Conservation (phyloP, 2,329 filamentous ascomycete species). For the Westerdykella ornata region DNA sequence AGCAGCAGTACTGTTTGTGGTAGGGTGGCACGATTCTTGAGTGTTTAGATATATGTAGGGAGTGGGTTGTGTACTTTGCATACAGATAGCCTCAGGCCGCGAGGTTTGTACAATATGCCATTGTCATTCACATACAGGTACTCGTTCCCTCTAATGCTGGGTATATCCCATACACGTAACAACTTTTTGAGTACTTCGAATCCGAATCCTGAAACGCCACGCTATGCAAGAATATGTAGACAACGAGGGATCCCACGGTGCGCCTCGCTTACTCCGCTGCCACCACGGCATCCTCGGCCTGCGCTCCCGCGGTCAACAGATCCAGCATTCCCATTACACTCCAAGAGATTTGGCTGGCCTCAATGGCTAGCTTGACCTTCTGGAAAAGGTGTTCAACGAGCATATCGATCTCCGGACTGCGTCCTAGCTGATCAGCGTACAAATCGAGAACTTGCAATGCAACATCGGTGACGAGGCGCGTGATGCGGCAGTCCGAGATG, state of each 20-base stretch:
- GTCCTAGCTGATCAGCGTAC: slow-evolving; percentile 72
- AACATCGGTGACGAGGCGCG: slow-evolving; percentile 74
- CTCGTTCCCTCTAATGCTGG: too few relatives aligned
- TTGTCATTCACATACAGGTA: slow-evolving; percentile 1
- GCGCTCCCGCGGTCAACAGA: slow-evolving; percentile 60
- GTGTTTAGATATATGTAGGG: slow-evolving; percentile 1
- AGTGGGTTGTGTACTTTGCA: slow-evolving; percentile 1
- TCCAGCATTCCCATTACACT: slow-evolving; percentile 85
- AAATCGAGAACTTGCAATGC: slow-evolving; percentile 77
- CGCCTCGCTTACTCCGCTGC: slow-evolving; percentile 8
- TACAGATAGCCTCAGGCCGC: slow-evolving; percentile 2
- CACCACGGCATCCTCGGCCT: slow-evolving; percentile 7
- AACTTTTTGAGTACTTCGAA: too few relatives aligned
- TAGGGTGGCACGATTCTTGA: slow-evolving; percentile 39
- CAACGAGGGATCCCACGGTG: neutral
- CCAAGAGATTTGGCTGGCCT: slow-evolving; percentile 74
- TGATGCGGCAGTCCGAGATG: slow-evolving; percentile 75
- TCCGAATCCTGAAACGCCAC: slow-evolving; percentile 23
- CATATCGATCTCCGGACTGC: slow-evolving; percentile 64
- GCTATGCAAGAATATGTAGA: slow-evolving; percentile 15
- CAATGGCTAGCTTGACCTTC: slow-evolving; percentile 68
- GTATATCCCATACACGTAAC: too few relatives aligned
- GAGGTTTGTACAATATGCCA: slow-evolving; percentile 9
- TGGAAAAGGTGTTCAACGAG: slow-evolving; percentile 63
- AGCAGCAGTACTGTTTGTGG: slow-evolving; percentile 90